Evolutionary conservation across 2,329 filamentous ascomycete genomes (phyloP).

Genomic region (Phoma herbarum): DNA sequence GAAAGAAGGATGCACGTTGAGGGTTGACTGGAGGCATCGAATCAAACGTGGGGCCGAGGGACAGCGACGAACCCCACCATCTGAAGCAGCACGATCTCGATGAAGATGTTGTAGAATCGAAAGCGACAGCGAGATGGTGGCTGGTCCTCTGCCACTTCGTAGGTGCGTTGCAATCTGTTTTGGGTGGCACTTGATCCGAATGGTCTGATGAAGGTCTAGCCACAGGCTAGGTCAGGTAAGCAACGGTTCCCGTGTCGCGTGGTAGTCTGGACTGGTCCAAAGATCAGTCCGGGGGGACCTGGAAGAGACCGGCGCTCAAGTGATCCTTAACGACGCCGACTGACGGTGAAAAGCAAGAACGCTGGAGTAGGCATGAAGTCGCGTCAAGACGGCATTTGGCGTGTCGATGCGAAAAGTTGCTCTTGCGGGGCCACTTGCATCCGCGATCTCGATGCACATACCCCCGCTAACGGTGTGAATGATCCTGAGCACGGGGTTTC

Average conservation of each 20-base stretch:
- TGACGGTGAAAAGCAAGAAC: not conserved
- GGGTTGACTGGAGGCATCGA: constrained; percentile 23
- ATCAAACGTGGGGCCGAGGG: constrained; percentile 3
- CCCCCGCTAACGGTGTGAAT: not conserved
- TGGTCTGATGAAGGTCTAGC: constrained; percentile 5
- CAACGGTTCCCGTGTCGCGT: constrained; percentile 19
- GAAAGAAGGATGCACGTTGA: constrained; percentile 36
- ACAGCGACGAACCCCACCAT: constrained; percentile 9
- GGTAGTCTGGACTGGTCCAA: constrained; percentile 15
- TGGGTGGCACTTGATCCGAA: constrained; percentile 1
- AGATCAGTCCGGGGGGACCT: constrained; percentile 3
- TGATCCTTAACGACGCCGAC: not conserved
- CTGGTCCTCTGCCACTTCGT: not conserved
- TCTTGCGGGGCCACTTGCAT: constrained; percentile 15
- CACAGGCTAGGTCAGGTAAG: constrained; percentile 1
- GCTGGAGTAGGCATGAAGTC: not conserved
- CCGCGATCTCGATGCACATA: constrained; percentile 18
- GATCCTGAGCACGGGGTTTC: not conserved
- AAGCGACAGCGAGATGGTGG: not conserved
- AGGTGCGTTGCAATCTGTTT: not conserved
- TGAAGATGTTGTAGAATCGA: not conserved
- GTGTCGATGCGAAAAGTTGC: constrained; percentile 14
- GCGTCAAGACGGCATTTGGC: not conserved
- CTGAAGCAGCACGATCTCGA: constrained; percentile 8
- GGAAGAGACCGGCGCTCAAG: not conserved